These are phyloP conservation scores for Colletotrichum cordylinicola DNA, from an alignment of 2,329 filamentous ascomycete genomes.

Conservation along the genomic window DNA sequence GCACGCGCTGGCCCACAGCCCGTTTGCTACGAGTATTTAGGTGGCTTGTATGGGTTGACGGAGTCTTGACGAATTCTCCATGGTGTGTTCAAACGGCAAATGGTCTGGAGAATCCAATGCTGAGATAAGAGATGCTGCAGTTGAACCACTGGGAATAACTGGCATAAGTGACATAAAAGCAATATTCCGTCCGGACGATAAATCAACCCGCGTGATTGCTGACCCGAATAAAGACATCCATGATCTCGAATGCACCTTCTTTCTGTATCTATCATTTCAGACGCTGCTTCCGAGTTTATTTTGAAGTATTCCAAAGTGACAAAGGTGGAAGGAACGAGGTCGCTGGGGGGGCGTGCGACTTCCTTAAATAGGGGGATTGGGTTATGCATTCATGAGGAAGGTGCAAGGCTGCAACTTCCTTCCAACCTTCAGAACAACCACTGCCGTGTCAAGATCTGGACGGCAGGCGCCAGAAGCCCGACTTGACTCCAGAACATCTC, in stretches of 20 bases:
- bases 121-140: too few relatives aligned
- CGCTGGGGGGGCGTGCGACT: not conserved
- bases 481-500: not conserved
- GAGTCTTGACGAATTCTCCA: not conserved
- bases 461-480: not conserved
- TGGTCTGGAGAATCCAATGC: too few relatives aligned
- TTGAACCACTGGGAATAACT: not conserved
- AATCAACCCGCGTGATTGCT: too few relatives aligned
- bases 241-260: too few relatives aligned
- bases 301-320: not conserved
- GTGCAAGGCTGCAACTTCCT: not conserved
- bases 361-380: fast-evolving
- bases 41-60: not conserved
- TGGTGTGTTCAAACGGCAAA: not conserved
- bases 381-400: not conserved
- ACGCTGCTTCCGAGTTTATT: not conserved
- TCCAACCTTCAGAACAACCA: not conserved
- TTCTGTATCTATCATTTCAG: not conserved
- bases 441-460: fast-evolving
- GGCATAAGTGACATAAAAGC: not conserved
- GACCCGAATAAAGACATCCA: too few relatives aligned
- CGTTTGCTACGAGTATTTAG: not conserved
- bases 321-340: not conserved
- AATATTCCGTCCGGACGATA: fast-evolving
- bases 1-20: not conserved